Conservation (phyloP, 805 yeast species). For the Monosporozyma servazzii region DNA sequence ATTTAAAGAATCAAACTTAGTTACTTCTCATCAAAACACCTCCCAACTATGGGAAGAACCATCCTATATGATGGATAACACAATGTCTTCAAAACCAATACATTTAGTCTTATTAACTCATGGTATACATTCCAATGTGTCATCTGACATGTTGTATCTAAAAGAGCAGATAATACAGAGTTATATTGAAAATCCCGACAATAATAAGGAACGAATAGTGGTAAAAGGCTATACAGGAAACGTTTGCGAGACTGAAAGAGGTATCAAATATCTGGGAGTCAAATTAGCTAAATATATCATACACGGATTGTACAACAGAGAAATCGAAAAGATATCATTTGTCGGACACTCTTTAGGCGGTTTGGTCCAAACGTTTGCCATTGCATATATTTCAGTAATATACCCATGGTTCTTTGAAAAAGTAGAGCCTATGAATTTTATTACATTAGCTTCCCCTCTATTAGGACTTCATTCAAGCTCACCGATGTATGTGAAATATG, state of each 20-base stretch:
- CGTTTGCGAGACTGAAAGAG: conserved; percentile 70
- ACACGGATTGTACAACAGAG: conserved; percentile 34
- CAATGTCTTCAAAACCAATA: conserved; percentile 38
- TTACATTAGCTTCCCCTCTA: conserved; percentile 66
- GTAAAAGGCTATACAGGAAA: conserved; percentile 63
- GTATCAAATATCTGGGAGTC: conserved; percentile 63
- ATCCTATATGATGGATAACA: conserved; percentile 40
- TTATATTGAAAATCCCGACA: conserved; percentile 17
- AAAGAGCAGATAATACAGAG: conserved; percentile 51
- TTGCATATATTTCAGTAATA: conserved; percentile 58
- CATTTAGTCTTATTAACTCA: conserved; percentile 68
- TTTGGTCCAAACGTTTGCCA: conserved; percentile 62
- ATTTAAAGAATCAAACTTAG: conserved; percentile 30
- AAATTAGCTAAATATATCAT: conserved; percentile 59
- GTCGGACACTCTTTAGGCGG: conserved; percentile 80
- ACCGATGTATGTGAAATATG: conserved; percentile 62
- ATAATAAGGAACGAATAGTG: conserved; percentile 39
- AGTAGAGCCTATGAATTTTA: conserved; percentile 55
- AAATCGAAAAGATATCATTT: conserved; percentile 51
- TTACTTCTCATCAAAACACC: conserved; percentile 45
- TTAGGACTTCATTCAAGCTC: conserved; percentile 69
- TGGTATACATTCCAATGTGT: conserved; percentile 68
- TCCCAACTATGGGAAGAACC: conserved; percentile 56
- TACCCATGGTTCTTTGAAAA: conserved; percentile 58
- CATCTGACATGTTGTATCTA: conserved; percentile 65